A percentile compares a stretch with the other conserved stretches of the same genome.
These are phyloP conservation scores for Spencermartinsiella ligniputridi DNA, from an alignment of 1,139 yeast species.

Conservation along the genomic window DNA sequence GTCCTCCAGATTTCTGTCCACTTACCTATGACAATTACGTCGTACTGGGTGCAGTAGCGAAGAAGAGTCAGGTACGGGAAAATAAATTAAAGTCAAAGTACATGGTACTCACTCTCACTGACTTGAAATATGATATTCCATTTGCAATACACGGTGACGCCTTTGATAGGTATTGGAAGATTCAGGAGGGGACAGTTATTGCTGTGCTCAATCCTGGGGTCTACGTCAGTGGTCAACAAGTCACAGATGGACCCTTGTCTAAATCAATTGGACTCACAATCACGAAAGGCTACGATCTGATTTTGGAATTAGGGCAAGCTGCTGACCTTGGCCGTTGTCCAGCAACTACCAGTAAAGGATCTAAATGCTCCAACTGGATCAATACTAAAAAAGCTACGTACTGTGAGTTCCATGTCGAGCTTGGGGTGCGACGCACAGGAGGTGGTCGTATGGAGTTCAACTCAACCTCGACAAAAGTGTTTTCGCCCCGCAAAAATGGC, in stretches of 20 bases:
- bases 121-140: constrained; percentile 55
- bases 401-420: constrained; percentile 71
- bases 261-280: constrained; percentile 61
- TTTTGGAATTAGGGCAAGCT: constrained; percentile 72
- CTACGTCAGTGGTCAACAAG: constrained; percentile 32
- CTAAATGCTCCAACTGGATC: constrained; percentile 56
- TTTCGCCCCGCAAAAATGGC: constrained; percentile 29
- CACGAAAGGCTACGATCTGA: constrained; percentile 45
- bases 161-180: constrained; percentile 65
- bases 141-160: constrained; percentile 65
- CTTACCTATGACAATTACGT: constrained; percentile 76
- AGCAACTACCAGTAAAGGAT: constrained; percentile 44
- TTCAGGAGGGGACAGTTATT: constrained; percentile 68
- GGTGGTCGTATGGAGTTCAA: constrained; percentile 65
- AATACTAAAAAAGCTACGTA: constrained; percentile 48
- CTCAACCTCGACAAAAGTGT: constrained; percentile 26
- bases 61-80: constrained; percentile 50
- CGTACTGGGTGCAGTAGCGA: constrained; percentile 59
- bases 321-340: constrained; percentile 66
- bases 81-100: constrained; percentile 47
- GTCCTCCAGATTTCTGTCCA: constrained; percentile 62
- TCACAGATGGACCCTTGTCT: constrained; percentile 13
- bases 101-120: constrained; percentile 61
- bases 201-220: constrained; percentile 73
- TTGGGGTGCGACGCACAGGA: constrained; percentile 40